Evolutionary conservation across 1,284 basidiomycete genomes (phyloP), one percentile per base, ranked within the genome.

Genomic region (Trametes polyzona): DNA sequence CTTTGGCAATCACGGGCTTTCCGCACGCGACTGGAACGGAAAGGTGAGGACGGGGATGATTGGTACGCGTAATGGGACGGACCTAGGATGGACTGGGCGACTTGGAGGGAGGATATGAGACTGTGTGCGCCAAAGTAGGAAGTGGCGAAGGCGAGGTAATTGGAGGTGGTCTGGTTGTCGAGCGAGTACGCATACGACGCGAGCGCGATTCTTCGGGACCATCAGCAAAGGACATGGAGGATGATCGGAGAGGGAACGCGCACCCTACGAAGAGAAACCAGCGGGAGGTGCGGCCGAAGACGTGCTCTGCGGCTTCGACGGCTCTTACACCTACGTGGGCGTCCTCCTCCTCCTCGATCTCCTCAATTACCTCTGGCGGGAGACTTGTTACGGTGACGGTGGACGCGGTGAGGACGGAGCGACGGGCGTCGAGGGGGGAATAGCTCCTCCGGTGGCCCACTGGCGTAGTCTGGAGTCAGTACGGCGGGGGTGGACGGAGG

Each of bases 1-100:
- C 71, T 72, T 92, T 93, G 2, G 91, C 92, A 63, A 92, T 86
- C 43, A 92, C 79, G 1, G 92, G 92, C 73, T 93, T 93, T 21
- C 89, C 83, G 35, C 86, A 79, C 23, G 85, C 85, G 58, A 86
- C 74, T 77, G 41, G 9, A 19, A 8, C 37, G 39, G 30, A 11
- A 19, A n/a, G n/a, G n/a, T n/a, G n/a, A n/a, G n/a, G n/a, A n/a
- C n/a, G n/a, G n/a, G n/a, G n/a, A n/a, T n/a, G n/a, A n/a, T n/a
- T n/a, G n/a, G n/a, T n/a, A n/a, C n/a, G n/a, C n/a, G n/a, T n/a
- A n/a, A 78, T 80, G 73, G 23, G 19, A 47, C 67, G n/a, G 53
- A 86, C 80, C 69, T 59, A 90, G 86, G 59, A 83, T 82, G 33
- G 78, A 77, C 69, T 82, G 85, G 10, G 79, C 80, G 46, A 85